Evolutionary conservation across 371 early-diverging fungal genomes (phyloP), one percentile per base, ranked within the genome.

Genomic region (Actinomucor elegans): DNA sequence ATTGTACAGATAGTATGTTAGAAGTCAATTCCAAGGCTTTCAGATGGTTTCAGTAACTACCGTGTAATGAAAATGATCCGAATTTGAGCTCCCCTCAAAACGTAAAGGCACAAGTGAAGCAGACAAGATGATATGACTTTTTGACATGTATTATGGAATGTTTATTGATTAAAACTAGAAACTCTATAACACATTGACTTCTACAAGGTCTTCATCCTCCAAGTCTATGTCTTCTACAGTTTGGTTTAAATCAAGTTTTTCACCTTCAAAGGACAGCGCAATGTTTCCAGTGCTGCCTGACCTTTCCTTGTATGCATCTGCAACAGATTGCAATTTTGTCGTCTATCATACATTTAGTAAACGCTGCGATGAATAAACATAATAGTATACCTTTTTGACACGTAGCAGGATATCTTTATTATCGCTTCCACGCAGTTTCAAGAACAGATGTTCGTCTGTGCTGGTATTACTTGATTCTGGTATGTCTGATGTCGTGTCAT

Each of bases 181-280:
- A n/a, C n/a, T n/a, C n/a, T n/a, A n/a, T n/a, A n/a, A n/a, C n/a
- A n/a, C n/a, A n/a, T n/a, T n/a, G 6, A 70, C 77, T 21, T 70
- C 67, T 2, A 73, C n/a, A 34, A 76, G 47, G 53, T 73, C 73
- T 42, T 73, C 59, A 35, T 70, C 61, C 42, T 76, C 77, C 36
- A 73, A 47, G 8, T 73, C 73, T 0, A 64, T 65, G 6, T 71
- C 67, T 42, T 62, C 57, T 8, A 76, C 48, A 2, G 51, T 55
- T 14, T 35, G 32, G 27, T 59, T 43, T 8, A 46, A 48, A 35
- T 57, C 54, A 27, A 73, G 34, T 12, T 23, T 52, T 32, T 71
- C 73, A n/a, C 71, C 73, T 50, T 67, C 73, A 52, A 71, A 69
- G 9, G 57, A 65, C 8, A 71, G 43, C 3, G 35, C 41, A 26